phyloP scores from a whole-genome alignment of 768 basidiomycete species.

The Tephrocybe rancida region DNA sequence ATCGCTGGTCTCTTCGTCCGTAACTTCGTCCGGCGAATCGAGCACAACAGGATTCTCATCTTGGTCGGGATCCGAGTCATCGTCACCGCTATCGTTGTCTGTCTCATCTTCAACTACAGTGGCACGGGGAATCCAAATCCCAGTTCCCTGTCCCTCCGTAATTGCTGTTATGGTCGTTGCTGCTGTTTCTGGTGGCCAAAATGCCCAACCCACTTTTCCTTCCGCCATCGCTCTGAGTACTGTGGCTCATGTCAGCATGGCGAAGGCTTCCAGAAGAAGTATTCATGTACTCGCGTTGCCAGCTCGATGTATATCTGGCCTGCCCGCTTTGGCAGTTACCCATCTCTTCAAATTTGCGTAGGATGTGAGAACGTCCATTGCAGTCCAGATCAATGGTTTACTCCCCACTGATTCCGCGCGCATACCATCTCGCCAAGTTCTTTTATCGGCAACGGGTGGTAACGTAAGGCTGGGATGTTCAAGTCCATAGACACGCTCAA shows the following conservation, averaged over 20 bases:
- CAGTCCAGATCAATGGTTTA: conserved; percentile 64
- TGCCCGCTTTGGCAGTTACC: conserved; percentile 89
- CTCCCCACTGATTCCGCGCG: conserved; percentile 22
- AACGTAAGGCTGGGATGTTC: conserved; percentile 46
- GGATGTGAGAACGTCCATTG: conserved; percentile 81
- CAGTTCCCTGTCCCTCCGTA: conserved; percentile 33
- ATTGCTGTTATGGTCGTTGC: conserved; percentile 25
- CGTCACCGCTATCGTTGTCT: conserved; percentile 34
- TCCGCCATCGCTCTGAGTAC: conserved; percentile 86
- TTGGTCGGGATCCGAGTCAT: conserved; percentile 31
- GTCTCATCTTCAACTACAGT: conserved; percentile 32
- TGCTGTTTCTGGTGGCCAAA: conserved; percentile 69
- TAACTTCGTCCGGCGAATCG: conserved; percentile 21
- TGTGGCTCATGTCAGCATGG: conserved; percentile 26
- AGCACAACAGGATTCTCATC: conserved; percentile 23
- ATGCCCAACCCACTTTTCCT: conserved; percentile 80
- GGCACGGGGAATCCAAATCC: conserved; percentile 59
- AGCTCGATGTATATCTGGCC: conserved; percentile 87
- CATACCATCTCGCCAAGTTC: conserved; percentile 73
- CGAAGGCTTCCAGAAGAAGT: not conserved
- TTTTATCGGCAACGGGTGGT: conserved; percentile 57
- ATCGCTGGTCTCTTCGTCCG: conserved; percentile 19
- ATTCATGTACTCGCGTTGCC: conserved; percentile 80
- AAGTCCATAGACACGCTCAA: conserved; percentile 72
- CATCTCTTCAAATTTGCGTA: conserved; percentile 80